Percentiles rank a stretch among this genome's conserved stretches.
Conservation (phyloP, 768 basidiomycete species). For the Boletellus ananas region DNA sequence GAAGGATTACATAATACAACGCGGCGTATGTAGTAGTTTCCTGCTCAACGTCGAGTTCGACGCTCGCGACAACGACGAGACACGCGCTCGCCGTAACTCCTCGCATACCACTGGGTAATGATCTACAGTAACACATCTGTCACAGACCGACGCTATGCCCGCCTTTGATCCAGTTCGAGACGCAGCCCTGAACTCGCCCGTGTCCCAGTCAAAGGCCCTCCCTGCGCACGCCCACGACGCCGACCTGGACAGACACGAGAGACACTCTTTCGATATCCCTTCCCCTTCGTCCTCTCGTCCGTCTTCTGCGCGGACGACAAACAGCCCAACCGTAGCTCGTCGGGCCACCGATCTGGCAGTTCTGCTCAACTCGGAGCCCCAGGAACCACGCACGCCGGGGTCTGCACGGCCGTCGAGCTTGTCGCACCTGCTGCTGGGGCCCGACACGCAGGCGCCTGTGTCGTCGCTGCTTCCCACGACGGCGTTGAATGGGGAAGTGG, state of each 20-base stretch:
- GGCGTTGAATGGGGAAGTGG: constrained; percentile 20
- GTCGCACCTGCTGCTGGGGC: constrained; percentile 36
- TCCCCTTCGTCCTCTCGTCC: constrained; percentile 38
- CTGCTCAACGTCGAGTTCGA: background rate
- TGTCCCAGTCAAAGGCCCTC: constrained; percentile 44
- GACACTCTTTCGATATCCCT: constrained; percentile 30
- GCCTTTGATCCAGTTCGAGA: constrained; percentile 86
- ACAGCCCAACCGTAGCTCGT: constrained; percentile 49
- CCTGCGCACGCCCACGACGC: constrained; percentile 21
- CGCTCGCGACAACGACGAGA: constrained; percentile 10
- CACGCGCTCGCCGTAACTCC: background rate
- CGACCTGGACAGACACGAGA: constrained; percentile 27
- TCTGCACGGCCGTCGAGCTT: constrained; percentile 42
- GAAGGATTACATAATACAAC: constrained; percentile 13
- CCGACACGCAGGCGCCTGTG: constrained; percentile 23
- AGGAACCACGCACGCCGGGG: constrained; percentile 33
- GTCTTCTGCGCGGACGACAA: constrained; percentile 30
- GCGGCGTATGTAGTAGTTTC: background rate
- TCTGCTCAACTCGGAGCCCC: constrained; percentile 64
- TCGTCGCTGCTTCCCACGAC: constrained; percentile 15
- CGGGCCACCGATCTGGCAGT: constrained; percentile 76
- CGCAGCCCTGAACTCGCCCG: constrained; percentile 77
- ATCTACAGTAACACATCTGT: constrained; percentile 9
- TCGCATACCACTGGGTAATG: constrained; percentile 9
- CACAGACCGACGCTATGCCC: constrained; percentile 19